Percentiles rank a stretch among this genome's conserved stretches.
Evolutionary conservation across 176 grass and related monocot species (phyloP).

Genomic region (Leersia perrieri): DNA sequence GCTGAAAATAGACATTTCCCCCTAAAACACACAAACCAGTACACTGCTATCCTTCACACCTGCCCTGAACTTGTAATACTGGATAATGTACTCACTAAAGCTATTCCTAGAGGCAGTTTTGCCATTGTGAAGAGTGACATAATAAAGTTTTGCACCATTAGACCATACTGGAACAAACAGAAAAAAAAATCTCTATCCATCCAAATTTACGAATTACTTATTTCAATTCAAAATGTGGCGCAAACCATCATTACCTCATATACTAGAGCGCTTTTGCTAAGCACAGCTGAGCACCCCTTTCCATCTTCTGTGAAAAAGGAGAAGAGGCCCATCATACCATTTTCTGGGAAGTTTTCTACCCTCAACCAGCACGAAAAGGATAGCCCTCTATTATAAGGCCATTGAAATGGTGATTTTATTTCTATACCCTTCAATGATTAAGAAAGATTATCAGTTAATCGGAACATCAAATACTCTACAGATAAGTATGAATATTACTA

Average conservation of each 20-base stretch:
- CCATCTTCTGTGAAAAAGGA: slow-evolving; percentile 77
- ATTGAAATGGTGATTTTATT: slow-evolving; percentile 76
- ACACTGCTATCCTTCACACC: not conserved
- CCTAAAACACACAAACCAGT: not conserved
- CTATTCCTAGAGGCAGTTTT: not conserved
- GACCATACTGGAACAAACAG: not conserved
- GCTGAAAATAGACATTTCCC: not conserved
- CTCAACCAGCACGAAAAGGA: slow-evolving; percentile 90
- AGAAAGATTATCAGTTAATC: slow-evolving; percentile 19
- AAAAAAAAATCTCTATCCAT: not conserved
- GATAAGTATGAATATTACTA: not conserved
- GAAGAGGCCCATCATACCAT: slow-evolving; percentile 84
- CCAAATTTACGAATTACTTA: slow-evolving; percentile 12
- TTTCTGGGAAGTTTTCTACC: slow-evolving; percentile 82
- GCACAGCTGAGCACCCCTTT: slow-evolving; percentile 73
- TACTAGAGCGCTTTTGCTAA: slow-evolving; percentile 70
- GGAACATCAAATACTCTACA: not conserved
- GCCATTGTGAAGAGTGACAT: not conserved
- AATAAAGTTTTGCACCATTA: not conserved
- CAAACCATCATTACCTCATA: slow-evolving; percentile 63
- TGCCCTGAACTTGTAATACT: not conserved
- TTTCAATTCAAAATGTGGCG: slow-evolving; percentile 1
- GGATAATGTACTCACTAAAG: not conserved
- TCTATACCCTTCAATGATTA: slow-evolving; percentile 67
- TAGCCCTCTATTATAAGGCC: slow-evolving; percentile 81